Percentiles rank a stretch among this genome's conserved stretches.
These are phyloP conservation scores for Penicillium olsonii DNA, from an alignment of 2,329 filamentous ascomycete species.

Conservation along the genomic window DNA sequence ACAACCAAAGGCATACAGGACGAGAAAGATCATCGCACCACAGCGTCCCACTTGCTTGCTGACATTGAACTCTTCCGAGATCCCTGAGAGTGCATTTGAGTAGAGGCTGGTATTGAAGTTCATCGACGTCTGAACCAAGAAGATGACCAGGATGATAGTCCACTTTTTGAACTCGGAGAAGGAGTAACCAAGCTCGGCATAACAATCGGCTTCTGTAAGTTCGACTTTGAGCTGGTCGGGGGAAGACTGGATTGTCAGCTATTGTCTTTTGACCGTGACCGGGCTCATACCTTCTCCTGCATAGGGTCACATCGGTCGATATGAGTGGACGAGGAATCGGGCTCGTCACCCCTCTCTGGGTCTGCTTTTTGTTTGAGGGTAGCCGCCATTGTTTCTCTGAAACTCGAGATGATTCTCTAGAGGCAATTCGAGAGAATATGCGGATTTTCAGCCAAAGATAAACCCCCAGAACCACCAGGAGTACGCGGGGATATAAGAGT, in stretches of 20 bases:
- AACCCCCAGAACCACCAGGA: background rate
- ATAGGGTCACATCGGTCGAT: background rate
- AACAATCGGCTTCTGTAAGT: constrained; percentile 61
- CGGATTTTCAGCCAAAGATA: background rate
- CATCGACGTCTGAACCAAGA: constrained; percentile 73
- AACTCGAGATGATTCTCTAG: background rate
- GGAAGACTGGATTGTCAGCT: background rate
- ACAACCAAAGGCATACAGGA: constrained; percentile 81
- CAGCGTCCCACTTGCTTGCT: constrained; percentile 68
- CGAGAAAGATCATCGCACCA: constrained; percentile 75
- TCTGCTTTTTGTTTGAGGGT: background rate
- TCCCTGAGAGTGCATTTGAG: constrained; percentile 67
- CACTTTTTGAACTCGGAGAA: constrained; percentile 68
- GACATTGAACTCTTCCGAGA: constrained; percentile 67
- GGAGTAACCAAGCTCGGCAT: constrained; percentile 64
- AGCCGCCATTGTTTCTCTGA: background rate
- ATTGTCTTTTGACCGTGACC: background rate
- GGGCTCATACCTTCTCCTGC: background rate
- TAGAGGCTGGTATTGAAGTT: constrained; percentile 77
- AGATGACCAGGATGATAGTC: constrained; percentile 70
- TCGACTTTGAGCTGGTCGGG: constrained; percentile 29
- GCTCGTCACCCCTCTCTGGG: background rate
- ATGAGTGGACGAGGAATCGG: background rate
- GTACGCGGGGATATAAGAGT: background rate
- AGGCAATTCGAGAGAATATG: background rate